phyloP scores from a whole-genome alignment of 2,329 filamentous ascomycete species.

The Sporothrix mexicana region DNA sequence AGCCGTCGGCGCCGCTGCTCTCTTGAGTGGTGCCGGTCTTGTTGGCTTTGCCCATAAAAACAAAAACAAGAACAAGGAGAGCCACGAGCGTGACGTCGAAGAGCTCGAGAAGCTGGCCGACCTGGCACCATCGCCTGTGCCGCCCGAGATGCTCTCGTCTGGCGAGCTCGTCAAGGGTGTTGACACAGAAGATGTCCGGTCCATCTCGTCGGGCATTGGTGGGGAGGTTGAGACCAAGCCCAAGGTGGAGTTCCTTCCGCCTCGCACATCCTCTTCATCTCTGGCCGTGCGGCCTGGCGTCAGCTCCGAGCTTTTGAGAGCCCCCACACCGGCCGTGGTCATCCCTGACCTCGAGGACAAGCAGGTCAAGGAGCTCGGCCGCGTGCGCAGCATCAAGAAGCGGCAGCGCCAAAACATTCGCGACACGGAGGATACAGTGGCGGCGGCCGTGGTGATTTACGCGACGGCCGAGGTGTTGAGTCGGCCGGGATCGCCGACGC shows the following conservation, averaged over 20 bases:
- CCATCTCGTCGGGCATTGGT: slow-evolving; percentile 31
- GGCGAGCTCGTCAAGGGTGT: slow-evolving; percentile 29
- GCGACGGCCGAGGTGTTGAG: slow-evolving; percentile 57
- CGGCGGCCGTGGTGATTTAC: slow-evolving; percentile 60
- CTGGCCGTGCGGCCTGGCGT: slow-evolving; percentile 38
- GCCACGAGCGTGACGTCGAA: slow-evolving; percentile 25
- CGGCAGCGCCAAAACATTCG: slow-evolving; percentile 54
- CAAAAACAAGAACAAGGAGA: neutral
- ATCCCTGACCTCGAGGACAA: slow-evolving; percentile 52
- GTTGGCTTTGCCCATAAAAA: neutral
- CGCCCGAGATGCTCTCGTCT: slow-evolving; percentile 29
- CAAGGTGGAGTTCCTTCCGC: slow-evolving; percentile 31
- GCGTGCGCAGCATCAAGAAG: slow-evolving; percentile 52
- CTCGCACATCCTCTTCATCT: slow-evolving; percentile 23
- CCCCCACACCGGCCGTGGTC: slow-evolving; percentile 55
- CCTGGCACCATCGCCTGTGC: slow-evolving; percentile 25
- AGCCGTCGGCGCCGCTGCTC: slow-evolving; percentile 31
- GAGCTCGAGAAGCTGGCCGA: slow-evolving; percentile 32
- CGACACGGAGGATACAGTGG: slow-evolving; percentile 58
- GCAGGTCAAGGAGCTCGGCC: slow-evolving; percentile 49
- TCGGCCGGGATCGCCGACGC: slow-evolving; percentile 47
- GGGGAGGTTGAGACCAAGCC: neutral
- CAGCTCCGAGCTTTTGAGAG: slow-evolving; percentile 45
- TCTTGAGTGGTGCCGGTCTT: slow-evolving; percentile 34
- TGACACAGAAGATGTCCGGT: slow-evolving; percentile 30